Percentiles rank a stretch among this genome's conserved stretches.
Evolutionary conservation across 805 yeast species (phyloP).

Genomic region (Schizosaccharomyces osmophilus): DNA sequence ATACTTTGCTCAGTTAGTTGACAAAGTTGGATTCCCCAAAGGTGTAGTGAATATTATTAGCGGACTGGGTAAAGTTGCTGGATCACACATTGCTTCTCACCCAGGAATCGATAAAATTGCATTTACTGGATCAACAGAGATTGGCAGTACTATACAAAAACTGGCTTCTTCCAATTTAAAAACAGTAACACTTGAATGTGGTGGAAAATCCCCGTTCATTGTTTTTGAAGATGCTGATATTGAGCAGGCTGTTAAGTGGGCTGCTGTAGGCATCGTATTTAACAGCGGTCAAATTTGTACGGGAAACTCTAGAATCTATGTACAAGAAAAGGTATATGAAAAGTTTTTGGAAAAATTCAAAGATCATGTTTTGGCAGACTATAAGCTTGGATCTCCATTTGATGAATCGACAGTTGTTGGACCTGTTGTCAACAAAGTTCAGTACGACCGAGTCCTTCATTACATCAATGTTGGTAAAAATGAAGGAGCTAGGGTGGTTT

Average conservation of each 20-base stretch:
- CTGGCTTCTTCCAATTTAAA: slow-evolving; percentile 66
- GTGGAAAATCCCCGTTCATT: slow-evolving; percentile 88
- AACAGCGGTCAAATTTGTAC: slow-evolving; percentile 92
- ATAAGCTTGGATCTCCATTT: slow-evolving; percentile 58
- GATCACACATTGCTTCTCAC: slow-evolving; percentile 56
- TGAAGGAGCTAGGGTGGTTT: slow-evolving; percentile 62
- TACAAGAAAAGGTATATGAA: slow-evolving; percentile 68
- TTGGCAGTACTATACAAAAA: slow-evolving; percentile 58
- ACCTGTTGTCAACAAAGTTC: slow-evolving; percentile 67
- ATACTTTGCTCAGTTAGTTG: slow-evolving; percentile 39
- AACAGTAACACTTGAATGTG: slow-evolving; percentile 80
- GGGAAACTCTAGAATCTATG: slow-evolving; percentile 77
- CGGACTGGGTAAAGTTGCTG: slow-evolving; percentile 70
- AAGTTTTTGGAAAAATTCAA: slow-evolving; percentile 39
- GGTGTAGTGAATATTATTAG: slow-evolving; percentile 76
- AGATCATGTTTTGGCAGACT: slow-evolving; percentile 23
- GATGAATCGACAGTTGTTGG: slow-evolving; percentile 61
- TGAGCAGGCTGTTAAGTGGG: slow-evolving; percentile 48
- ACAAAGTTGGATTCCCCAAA: slow-evolving; percentile 71
- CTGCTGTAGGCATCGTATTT: slow-evolving; percentile 63
- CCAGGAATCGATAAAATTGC: slow-evolving; percentile 71
- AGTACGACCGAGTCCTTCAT: slow-evolving; percentile 48
- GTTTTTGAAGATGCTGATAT: slow-evolving; percentile 70
- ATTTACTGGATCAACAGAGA: slow-evolving; percentile 83
- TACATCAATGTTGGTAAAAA: slow-evolving; percentile 54